phyloP scores from a whole-genome alignment of 129 eudicot species.

The Helianthus tuberosus region DNA sequence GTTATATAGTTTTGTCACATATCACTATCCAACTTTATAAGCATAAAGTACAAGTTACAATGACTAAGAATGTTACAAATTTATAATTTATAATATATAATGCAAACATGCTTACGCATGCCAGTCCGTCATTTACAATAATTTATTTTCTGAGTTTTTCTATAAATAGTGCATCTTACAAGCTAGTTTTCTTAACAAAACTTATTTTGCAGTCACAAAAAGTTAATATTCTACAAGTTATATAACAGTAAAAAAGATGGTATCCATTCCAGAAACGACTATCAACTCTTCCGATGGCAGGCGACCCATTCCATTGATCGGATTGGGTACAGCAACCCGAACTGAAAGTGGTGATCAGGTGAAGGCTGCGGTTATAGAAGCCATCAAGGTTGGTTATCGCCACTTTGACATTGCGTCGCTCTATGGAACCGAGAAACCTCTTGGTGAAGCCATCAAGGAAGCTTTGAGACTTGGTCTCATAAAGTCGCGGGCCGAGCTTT shows the following conservation, averaged over 20 bases:
- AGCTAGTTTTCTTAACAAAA: background rate
- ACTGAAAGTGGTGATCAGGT: constrained; percentile 22
- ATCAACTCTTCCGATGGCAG: constrained; percentile 22
- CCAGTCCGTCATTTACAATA: constrained; percentile 3
- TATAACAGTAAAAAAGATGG: background rate
- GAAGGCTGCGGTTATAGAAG: constrained; percentile 48
- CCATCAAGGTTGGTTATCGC: constrained; percentile 59
- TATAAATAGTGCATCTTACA: background rate
- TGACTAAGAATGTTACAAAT: no score
- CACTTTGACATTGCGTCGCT: constrained; percentile 59
- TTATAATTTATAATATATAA: no score
- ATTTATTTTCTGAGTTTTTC: background rate
- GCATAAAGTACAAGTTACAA: no score
- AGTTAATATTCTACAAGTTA: background rate
- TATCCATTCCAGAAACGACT: constrained; percentile 16
- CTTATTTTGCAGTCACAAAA: no score
- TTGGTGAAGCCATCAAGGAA: constrained; percentile 46
- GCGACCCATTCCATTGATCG: constrained; percentile 48
- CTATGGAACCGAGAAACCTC: constrained; percentile 44
- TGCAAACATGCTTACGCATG: background rate
- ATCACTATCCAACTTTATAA: no score
- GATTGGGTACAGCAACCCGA: constrained; percentile 38
- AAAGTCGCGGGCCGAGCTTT: constrained; percentile 29
- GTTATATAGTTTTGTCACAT: no score
- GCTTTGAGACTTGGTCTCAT: constrained; percentile 47